phyloP scores from a whole-genome alignment of 805 yeast genomes.

The Cyberlindnera xylosilytica region DNA sequence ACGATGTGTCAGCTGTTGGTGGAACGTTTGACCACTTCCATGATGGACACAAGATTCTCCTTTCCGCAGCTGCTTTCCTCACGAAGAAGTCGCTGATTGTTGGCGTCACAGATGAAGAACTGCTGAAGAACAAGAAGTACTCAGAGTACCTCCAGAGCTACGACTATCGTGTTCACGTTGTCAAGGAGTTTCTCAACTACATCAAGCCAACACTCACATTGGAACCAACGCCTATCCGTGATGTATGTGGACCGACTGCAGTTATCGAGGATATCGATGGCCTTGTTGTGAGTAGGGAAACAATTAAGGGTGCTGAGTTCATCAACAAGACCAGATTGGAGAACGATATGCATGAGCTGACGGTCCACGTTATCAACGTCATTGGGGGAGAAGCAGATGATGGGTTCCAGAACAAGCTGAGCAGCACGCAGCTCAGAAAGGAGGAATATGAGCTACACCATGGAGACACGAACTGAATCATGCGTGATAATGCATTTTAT shows the following conservation, averaged over 20 bases:
- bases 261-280: constrained; percentile 69
- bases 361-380: constrained; percentile 54
- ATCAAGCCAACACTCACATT: constrained; percentile 45
- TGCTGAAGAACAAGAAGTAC: constrained; percentile 73
- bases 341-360: constrained; percentile 50
- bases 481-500: too few relatives aligned
- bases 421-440: constrained; percentile 77
- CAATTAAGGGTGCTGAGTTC: constrained; percentile 66
- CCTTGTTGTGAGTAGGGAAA: constrained; percentile 77
- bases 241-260: constrained; percentile 94
- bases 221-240: constrained; percentile 64
- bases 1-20: constrained; percentile 64
- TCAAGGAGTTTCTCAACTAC: constrained; percentile 45
- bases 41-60: constrained; percentile 87
- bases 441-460: constrained; percentile 18
- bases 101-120: constrained; percentile 78
- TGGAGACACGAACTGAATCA: too few relatives aligned
- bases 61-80: constrained; percentile 68
- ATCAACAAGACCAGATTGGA: constrained; percentile 65
- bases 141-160: constrained; percentile 61
- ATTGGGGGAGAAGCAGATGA: constrained; percentile 59
- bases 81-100: constrained; percentile 57
- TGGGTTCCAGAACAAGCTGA: constrained; percentile 69
- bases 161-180: constrained; percentile 45
- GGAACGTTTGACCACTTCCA: constrained; percentile 98